Percentiles rank a stretch among this genome's conserved stretches.
Evolutionary conservation across 169 alveolate species (phyloP).

Genomic region (Plasmodium relictum): DNA sequence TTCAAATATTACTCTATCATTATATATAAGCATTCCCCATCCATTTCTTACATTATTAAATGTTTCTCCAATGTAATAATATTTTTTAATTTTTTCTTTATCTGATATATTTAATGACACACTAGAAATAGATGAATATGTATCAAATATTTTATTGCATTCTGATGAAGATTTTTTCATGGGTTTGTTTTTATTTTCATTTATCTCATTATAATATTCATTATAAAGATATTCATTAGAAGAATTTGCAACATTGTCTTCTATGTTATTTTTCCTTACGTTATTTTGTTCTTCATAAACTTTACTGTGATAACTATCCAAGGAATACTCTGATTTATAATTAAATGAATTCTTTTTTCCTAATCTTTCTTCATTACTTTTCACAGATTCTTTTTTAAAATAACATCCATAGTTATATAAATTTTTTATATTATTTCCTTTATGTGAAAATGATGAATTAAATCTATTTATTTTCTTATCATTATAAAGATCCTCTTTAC

Average conservation of each 20-base stretch:
- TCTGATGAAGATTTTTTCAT: conserved; percentile 17
- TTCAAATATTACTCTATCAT: conserved; percentile 79
- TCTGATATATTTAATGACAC: conserved; percentile 21
- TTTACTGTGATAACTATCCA: conserved; percentile 4
- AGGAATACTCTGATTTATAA: not conserved
- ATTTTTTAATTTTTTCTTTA: conserved; percentile 40
- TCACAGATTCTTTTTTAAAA: not conserved
- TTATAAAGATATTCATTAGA: conserved; percentile 15
- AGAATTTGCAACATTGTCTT: conserved; percentile 11
- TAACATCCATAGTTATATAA: not conserved
- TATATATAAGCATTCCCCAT: conserved; percentile 81
- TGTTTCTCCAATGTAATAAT: conserved; percentile 80
- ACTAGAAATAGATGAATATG: conserved; percentile 42
- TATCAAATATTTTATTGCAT: conserved; percentile 5
- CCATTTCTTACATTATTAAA: conserved; percentile 80
- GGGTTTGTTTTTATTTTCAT: not conserved
- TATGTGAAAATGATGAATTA: conserved; percentile 25
- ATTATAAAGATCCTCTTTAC: conserved; percentile 14
- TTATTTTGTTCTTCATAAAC: not conserved
- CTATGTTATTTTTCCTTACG: not conserved
- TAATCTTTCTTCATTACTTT: not conserved
- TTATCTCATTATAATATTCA: not conserved
- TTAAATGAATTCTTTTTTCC: not conserved
- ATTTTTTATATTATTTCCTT: conserved; percentile 2
- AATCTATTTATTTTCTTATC: conserved; percentile 30